Evolutionary conservation across 331 rosid species (phyloP), one percentile per base, ranked within the genome.

Genomic region (Acacia concinna): DNA sequence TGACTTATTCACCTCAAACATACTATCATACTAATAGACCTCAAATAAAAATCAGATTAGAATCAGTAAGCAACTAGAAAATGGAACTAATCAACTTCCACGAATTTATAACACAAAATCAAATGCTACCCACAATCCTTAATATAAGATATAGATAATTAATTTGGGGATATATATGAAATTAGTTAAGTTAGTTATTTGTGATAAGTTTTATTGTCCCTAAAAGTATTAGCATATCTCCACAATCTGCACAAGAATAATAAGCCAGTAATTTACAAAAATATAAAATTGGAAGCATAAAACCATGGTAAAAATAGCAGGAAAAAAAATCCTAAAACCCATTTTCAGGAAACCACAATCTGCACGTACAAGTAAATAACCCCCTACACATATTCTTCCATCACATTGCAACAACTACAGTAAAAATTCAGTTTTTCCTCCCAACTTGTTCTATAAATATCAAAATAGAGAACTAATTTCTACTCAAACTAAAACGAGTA

Each of bases 271-370:
- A 18, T 15, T 44, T 17, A 70, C 10, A 28, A 17, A 8, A 46
- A 17, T 71, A 17, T 41, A 28, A 46, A 71, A 51, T 20, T n/a
- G 30, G 77, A 73, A 12, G 77, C 76, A 51, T 20, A 73, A 51
- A 41, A 73, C 57, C 34, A 11, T 34, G 31, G 21, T 20, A 38
- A 15, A 73, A 35, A 47, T 28, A 65, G 47, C n/a, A 28, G 35
- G 15, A 13, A 30, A 74, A 47, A 72, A 12, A 31, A 63, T 6
- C 15, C 38, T 47, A 32, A 38, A 27, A 6, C 5, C 23, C 25
- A 8, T 1, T 1, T 52, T 21, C 21, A 21, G 23, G 38, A n/a
- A 66, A 77, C 30, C 40, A 47, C 37, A 52, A 44, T 44, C 52
- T 28, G 47, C 77, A 73, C 51, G 4, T 35, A 31, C 23, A 32